Evolutionary conservation across 2,329 filamentous ascomycete species (phyloP), one percentile per base, ranked within the genome.

Genomic region (Alternaria conjuncta): DNA sequence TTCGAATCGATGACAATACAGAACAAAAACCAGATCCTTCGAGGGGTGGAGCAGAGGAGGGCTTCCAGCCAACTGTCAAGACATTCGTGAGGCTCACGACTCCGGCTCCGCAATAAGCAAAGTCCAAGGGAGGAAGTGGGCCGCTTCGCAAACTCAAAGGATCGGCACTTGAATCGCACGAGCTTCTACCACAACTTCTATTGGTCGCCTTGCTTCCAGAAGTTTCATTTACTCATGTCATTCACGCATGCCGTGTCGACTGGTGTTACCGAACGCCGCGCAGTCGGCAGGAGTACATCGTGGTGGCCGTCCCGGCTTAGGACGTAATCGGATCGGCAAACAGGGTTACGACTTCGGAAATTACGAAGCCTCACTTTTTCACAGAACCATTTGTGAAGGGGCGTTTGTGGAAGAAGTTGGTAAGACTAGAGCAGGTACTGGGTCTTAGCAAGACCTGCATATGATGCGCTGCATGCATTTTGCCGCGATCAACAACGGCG

Each of bases 321-420:
- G 28, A 30, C 30, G 49, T 41, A 41, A 53, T 53, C 49, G 28
- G 49, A 53, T 53, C 49, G 49, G 49, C 49, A 53, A 53, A 36
- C 49, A 53, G 30, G 49, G 21, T 36, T 41, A 53, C 28, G 20
- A 36, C 23, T 25, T 53, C 30, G 49, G 30, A 36, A 41, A 53
- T 23, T 25, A 15, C 23, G n/a, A 53, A 53, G 49, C 49, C 49
- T 53, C 49, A 53, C 49, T 53, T 53, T 53, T 25, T 21, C 9
- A 41, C 21, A 41, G 30, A 21, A 21, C 49, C 36, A 20, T 15
- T 41, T 36, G 28, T 23, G 49, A 53, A 53, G 49, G 23, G 2
- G 28, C 36, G 49, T 23, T 41, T 21, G 23, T 32, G 28, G 49
- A 53, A 41, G 20, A 32, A 8, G 12, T 9, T 41, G 20, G 49